These are phyloP conservation scores for Corylus avellana DNA, from an alignment of 306 rosid genomes.

Conservation along the genomic window DNA sequence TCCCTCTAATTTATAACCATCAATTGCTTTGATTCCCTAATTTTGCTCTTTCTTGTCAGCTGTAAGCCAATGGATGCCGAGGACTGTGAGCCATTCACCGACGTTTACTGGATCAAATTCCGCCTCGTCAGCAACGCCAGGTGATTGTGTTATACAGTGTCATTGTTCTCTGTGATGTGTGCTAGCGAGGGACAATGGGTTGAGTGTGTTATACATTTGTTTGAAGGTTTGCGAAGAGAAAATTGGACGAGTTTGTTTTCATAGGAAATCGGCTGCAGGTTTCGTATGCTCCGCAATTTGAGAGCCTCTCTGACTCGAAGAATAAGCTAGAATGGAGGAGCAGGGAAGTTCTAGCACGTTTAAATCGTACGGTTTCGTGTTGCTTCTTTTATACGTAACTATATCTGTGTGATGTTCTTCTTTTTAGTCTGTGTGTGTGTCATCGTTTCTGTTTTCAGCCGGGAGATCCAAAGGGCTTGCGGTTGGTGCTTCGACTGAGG, in stretches of 20 bases:
- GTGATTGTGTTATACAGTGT: slow-evolving; percentile 22
- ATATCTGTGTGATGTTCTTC: neutral
- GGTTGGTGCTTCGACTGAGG: slow-evolving; percentile 23
- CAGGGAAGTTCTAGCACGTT: slow-evolving; percentile 67
- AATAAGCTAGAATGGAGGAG: slow-evolving; percentile 84
- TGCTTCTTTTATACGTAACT: neutral
- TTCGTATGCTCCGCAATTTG: slow-evolving; percentile 82
- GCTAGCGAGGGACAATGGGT: neutral
- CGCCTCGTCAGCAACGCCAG: slow-evolving; percentile 75
- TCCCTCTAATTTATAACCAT: neutral
- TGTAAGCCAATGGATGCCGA: slow-evolving; percentile 93
- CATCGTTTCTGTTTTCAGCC: slow-evolving; percentile 43
- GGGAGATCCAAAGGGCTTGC: slow-evolving; percentile 55
- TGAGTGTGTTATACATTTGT: neutral
- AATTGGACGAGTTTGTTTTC: slow-evolving; percentile 79
- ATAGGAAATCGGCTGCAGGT: slow-evolving; percentile 73
- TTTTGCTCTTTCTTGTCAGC: slow-evolving; percentile 33
- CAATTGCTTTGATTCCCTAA: neutral
- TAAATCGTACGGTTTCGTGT: slow-evolving; percentile 49
- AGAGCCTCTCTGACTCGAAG: slow-evolving; percentile 64
- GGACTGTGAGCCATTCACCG: slow-evolving; percentile 82
- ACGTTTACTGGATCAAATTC: slow-evolving; percentile 86
- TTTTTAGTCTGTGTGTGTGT: slow-evolving; percentile 5
- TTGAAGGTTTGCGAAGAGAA: slow-evolving; percentile 85
- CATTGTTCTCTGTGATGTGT: neutral